phyloP scores from a whole-genome alignment of 495 filamentous ascomycete genomes.

The Tuber umbilicatum region DNA sequence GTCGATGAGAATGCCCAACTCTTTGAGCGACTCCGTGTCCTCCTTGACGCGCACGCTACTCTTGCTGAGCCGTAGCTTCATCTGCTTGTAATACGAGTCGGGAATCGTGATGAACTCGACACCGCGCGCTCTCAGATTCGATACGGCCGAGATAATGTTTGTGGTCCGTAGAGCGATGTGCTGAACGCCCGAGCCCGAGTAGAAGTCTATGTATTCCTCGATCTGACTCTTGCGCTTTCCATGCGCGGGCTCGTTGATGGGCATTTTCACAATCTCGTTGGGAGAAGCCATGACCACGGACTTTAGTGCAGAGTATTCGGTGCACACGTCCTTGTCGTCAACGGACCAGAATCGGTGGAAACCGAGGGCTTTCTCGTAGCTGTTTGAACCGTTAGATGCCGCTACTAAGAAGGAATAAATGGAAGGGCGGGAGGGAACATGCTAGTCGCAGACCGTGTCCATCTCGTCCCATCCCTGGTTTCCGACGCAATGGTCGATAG shows the following conservation, averaged over 20 bases:
- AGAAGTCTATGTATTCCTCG: slow-evolving; percentile 86
- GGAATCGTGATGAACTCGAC: slow-evolving; percentile 87
- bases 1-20: slow-evolving; percentile 77
- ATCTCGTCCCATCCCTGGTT: slow-evolving; percentile 90
- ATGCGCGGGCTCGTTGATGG: slow-evolving; percentile 88
- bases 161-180: slow-evolving; percentile 77
- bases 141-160: slow-evolving; percentile 69
- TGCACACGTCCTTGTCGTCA: slow-evolving; percentile 79
- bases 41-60: slow-evolving; percentile 56
- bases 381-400: slow-evolving; percentile 39
- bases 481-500: slow-evolving; percentile 88
- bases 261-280: slow-evolving; percentile 86
- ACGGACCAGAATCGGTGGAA: slow-evolving; percentile 96
- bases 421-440: slow-evolving; percentile 27
- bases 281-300: slow-evolving; percentile 80
- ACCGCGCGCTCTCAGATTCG: slow-evolving; percentile 66
- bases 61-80: slow-evolving; percentile 59
- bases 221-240: slow-evolving; percentile 85
- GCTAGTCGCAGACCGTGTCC: slow-evolving; percentile 74
- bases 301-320: slow-evolving; percentile 77
- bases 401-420: neutral
- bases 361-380: slow-evolving; percentile 77
- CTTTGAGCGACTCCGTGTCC: slow-evolving; percentile 65
- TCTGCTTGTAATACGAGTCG: slow-evolving; percentile 69
- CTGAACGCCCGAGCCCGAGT: slow-evolving; percentile 78